These are phyloP conservation scores for Boeremia exigua DNA, from an alignment of 2,329 filamentous ascomycete genomes.

Conservation along the genomic window DNA sequence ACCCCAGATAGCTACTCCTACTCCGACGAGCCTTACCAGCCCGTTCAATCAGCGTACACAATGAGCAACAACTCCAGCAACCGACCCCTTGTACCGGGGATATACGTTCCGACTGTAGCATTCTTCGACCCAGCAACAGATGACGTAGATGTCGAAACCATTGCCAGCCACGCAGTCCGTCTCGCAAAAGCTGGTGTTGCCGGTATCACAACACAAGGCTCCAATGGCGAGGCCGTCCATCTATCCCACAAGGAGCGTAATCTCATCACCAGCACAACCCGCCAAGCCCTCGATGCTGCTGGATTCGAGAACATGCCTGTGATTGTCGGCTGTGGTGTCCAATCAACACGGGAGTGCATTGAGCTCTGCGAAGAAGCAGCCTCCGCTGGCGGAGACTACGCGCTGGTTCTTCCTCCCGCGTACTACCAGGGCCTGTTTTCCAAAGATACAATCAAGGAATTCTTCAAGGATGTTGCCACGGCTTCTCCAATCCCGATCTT, in stretches of 20 bases:
- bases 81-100: conserved; percentile 48
- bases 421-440: conserved; percentile 76
- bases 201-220: conserved; percentile 78
- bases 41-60: conserved; percentile 44
- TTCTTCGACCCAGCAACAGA: conserved; percentile 52
- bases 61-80: conserved; percentile 48
- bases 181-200: conserved; percentile 75
- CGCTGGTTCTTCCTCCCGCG: conserved; percentile 75
- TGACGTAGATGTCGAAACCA: conserved; percentile 50
- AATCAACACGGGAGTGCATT: conserved; percentile 76
- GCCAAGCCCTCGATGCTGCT: conserved; percentile 70
- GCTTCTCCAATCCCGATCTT: conserved; percentile 68
- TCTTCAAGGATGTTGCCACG: conserved; percentile 70
- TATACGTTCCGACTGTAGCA: conserved; percentile 54
- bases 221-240: conserved; percentile 83
- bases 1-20: conserved; percentile 43
- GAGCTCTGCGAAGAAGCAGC: conserved; percentile 72
- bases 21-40: conserved; percentile 36
- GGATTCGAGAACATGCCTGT: conserved; percentile 71
- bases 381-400: conserved; percentile 74
- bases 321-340: conserved; percentile 76
- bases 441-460: conserved; percentile 64
- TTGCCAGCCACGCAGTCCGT: conserved; percentile 62
- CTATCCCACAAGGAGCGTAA: conserved; percentile 73
- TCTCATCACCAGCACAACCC: conserved; percentile 71